Evolutionary conservation across 768 basidiomycete genomes (phyloP), one percentile per base, ranked within the genome.

Genomic region (Gyrodon lividus): DNA sequence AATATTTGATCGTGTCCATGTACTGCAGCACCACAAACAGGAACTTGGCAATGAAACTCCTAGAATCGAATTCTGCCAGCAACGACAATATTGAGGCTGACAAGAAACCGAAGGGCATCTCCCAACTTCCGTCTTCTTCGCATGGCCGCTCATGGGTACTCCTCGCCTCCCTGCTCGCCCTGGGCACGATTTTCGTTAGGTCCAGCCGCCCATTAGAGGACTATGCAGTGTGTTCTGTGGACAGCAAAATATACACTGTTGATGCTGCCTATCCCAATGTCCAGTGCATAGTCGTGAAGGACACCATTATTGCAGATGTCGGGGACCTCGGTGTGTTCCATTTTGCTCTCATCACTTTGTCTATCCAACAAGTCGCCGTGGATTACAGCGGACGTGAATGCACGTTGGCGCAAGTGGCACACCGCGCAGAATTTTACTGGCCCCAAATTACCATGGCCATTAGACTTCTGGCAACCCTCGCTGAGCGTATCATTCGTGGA

Each of bases 191-290:
- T 16, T 16, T 65, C 7, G 46, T 37, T 49, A 6, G 4, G 14
- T 9, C 51, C 35, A 8, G n/a, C 17, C 22, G 28, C 22, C 2
- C 24, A 5, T 48, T 54, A 3, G 20, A 48, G 1, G 62, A 62
- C 64, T 88, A 89, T 59, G 74, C 76, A 4, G 56, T 90, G n/a
- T 91, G 86, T 61, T 78, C 86, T 0, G 59, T 60, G 1, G 59
- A 66, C 1, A 59, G 65, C 20, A 76, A 70, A 37, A 83, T 92
- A 34, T 90, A 90, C 63, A 91, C 89, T 1, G 88, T 91, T 0
- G 81, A 89, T 57, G 62, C 74, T 8, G 45, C 58, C 2, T 62
- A 64, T 8, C 81, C 83, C 7, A 72, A 64, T 30, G 84, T 80
- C 3, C 75, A 86, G 58, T 89, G 87, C 55, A 71, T 89, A n/a